These are phyloP conservation scores for Asterophora lycoperdoides DNA, from an alignment of 768 basidiomycete species.

Conservation along the genomic window DNA sequence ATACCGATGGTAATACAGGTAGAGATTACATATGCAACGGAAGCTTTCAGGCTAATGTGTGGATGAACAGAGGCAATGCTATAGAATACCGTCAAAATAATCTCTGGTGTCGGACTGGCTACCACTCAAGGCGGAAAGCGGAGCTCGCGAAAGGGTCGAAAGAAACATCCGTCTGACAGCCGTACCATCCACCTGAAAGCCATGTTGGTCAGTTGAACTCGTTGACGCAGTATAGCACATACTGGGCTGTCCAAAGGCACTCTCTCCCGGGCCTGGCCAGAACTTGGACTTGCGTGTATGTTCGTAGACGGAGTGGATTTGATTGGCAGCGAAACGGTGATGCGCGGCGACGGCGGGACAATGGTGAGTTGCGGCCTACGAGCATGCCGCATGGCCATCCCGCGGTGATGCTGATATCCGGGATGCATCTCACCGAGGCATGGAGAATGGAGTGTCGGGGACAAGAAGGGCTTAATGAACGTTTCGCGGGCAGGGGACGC, in stretches of 20 bases:
- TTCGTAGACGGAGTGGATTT: constrained; percentile 5
- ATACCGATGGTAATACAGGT: too few species aligned
- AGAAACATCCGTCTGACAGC: constrained; percentile 34
- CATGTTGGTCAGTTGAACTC: neutral
- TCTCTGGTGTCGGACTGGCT: constrained; percentile 13
- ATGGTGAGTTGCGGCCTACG: constrained; percentile 14
- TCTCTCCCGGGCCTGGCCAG: neutral
- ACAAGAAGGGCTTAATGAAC: constrained; percentile 22
- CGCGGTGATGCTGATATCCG: constrained; percentile 13
- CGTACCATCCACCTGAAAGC: constrained; percentile 24
- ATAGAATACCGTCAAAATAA: constrained; percentile 23
- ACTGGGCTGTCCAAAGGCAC: constrained; percentile 1
- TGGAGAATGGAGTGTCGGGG: constrained; percentile 24
- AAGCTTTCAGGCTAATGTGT: too few species aligned
- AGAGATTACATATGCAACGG: too few species aligned
- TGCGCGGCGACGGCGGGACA: constrained; percentile 16
- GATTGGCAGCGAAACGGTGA: constrained; percentile 6
- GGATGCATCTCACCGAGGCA: constrained; percentile 29
- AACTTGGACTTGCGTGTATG: neutral
- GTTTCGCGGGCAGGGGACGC: constrained; percentile 20
- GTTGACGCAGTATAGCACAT: neutral
- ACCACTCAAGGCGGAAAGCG: constrained; percentile 6
- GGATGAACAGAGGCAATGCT: too few species aligned
- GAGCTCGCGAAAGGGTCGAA: constrained; percentile 25
- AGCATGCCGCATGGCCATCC: constrained; percentile 12